Evolutionary conservation across 176 grass and related monocot species (phyloP), one percentile per base, ranked within the genome.

Genomic region (Lolium rigidum): DNA sequence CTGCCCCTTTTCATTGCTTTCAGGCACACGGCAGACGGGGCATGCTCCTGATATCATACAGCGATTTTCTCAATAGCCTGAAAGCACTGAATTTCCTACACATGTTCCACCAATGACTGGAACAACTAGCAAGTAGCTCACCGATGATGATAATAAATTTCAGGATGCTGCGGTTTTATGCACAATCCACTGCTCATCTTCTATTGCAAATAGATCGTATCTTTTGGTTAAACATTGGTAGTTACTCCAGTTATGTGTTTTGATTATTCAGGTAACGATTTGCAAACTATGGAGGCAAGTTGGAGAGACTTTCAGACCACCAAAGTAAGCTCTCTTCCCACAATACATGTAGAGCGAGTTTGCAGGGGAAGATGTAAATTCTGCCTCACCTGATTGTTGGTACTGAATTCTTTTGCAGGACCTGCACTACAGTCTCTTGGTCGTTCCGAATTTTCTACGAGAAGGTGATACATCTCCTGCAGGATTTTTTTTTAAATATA

Each of bases 241-340:
- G 28, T 69, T 69, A 66, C 54, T 84, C 12, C 22, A 52, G 26
- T 10, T 16, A 15, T 50, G 2, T 75, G 17, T 80, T 84, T 78
- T 77, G n/a, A n/a, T 85, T 87, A 51, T 91, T 17, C 83, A 99
- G 97, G 97, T 99, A 72, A 99, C 97, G 39, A 71, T 91, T 51
- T 99, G 94, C 90, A 99, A 99, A 79, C 90, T 99, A 64, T 99
- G 97, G 97, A 94, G 97, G 77, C 97, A 99, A 74, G 97, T 99
- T 84, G 97, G 97, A 71, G 97, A 99, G 74, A 94, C 97, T 35
- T 99, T 99, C 73, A 99, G 89, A 77, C 97, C 97, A 13, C 97
- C 97, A 71, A 99, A 99, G 97, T 99, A 93, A 91, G 88, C 46
- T 50, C 13, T 38, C 63, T 28, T 82, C 44, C 85, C 6, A 10